A percentile compares a stretch with the other conserved stretches of the same genome.
These are phyloP conservation scores for Podaxis pistillaris DNA, from an alignment of 768 basidiomycete species.

Conservation along the genomic window DNA sequence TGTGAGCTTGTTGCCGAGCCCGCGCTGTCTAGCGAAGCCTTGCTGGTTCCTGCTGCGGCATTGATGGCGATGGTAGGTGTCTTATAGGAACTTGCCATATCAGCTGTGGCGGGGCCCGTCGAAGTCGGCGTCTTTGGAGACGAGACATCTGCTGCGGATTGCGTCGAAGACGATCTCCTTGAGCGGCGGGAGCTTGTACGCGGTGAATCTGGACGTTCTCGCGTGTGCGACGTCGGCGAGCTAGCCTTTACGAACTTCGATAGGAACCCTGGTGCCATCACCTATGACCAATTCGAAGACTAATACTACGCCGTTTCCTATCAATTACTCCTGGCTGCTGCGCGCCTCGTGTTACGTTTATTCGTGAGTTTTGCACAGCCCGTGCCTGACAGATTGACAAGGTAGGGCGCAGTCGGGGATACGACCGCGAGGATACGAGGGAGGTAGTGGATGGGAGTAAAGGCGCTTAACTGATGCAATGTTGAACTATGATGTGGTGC, in stretches of 20 bases:
- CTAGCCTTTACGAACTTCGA: conserved; percentile 8
- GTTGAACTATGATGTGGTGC: background rate
- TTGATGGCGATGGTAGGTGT: conserved; percentile 9
- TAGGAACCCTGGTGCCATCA: conserved; percentile 15
- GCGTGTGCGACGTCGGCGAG: conserved; percentile 2
- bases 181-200: background rate
- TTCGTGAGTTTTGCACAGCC: background rate
- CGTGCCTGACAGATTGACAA: background rate
- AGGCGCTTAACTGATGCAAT: background rate
- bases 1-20: conserved; percentile 3
- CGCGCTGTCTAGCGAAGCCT: background rate
- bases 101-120: background rate
- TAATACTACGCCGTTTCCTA: background rate
- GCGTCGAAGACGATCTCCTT: background rate
- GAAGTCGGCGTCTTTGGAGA: background rate
- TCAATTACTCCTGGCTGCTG: background rate
- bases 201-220: conserved; percentile 3
- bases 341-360: background rate
- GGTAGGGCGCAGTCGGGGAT: background rate
- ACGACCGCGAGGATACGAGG: background rate
- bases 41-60: background rate
- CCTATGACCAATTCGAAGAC: background rate
- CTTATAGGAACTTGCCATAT: background rate
- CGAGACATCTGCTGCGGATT: background rate
- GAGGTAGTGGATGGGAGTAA: background rate